These are phyloP conservation scores for Pyricularia pennisetigena DNA, from an alignment of 2,329 filamentous ascomycete species.

Conservation along the genomic window DNA sequence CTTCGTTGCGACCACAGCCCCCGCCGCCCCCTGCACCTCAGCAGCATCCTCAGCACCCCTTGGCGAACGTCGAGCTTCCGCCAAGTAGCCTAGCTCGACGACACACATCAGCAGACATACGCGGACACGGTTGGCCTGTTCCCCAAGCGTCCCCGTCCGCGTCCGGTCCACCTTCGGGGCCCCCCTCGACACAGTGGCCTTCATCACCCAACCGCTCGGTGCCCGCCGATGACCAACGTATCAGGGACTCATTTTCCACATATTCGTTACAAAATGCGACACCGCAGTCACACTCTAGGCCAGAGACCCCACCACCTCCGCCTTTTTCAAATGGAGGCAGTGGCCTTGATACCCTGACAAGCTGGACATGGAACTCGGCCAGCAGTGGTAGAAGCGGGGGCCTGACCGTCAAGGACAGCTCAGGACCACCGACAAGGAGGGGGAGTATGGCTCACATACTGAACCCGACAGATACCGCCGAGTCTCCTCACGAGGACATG, in stretches of 20 bases:
- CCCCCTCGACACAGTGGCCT: constrained; percentile 40
- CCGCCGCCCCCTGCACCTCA: constrained; percentile 50
- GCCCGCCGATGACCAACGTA: constrained; percentile 41
- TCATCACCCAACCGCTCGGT: constrained; percentile 38
- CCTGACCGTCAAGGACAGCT: constrained; percentile 42
- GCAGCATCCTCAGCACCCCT: constrained; percentile 27
- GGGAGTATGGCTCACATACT: constrained; percentile 55
- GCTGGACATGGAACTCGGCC: constrained; percentile 46
- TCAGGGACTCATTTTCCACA: constrained; percentile 45
- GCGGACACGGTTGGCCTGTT: constrained; percentile 71
- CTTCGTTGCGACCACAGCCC: constrained; percentile 58
- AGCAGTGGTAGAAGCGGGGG: constrained; percentile 32
- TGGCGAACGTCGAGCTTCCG: constrained; percentile 45
- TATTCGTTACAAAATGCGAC: constrained; percentile 37
- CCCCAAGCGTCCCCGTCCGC: constrained; percentile 52
- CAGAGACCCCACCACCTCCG: constrained; percentile 41
- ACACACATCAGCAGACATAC: constrained; percentile 93
- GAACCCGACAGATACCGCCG: constrained; percentile 48
- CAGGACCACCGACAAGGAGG: constrained; percentile 43
- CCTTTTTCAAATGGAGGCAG: constrained; percentile 35
- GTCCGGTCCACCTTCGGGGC: constrained; percentile 35
- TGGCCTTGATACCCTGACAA: constrained; percentile 35
- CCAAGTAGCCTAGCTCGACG: constrained; percentile 66
- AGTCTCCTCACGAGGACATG: constrained; percentile 42
- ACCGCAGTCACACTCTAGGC: constrained; percentile 28